Evolutionary conservation across 768 basidiomycete species (phyloP).

Genomic region (Pisolithus albus): DNA sequence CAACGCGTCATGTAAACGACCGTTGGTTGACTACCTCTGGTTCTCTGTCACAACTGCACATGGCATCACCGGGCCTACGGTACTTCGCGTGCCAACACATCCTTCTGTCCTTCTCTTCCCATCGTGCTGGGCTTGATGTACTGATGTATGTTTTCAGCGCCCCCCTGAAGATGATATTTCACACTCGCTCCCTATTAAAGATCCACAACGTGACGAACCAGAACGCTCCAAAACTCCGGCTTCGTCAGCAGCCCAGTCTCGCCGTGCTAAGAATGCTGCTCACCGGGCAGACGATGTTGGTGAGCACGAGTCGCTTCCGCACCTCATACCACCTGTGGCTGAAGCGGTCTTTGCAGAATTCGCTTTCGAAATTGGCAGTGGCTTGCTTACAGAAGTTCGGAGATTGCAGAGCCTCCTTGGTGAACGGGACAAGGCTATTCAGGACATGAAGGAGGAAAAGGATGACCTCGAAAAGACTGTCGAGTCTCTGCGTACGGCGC

Average conservation of each 20-base stretch:
- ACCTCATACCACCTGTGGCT: slow-evolving; percentile 8
- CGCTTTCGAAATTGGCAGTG: slow-evolving; percentile 95
- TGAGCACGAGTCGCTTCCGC: slow-evolving; percentile 33
- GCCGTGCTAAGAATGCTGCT: slow-evolving; percentile 86
- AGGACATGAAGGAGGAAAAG: slow-evolving; percentile 88
- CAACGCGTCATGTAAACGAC: background rate
- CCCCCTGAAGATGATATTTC: slow-evolving; percentile 43
- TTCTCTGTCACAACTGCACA: no score
- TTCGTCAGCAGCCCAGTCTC: slow-evolving; percentile 76
- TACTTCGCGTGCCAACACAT: background rate
- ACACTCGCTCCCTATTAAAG: slow-evolving; percentile 38
- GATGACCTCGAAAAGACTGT: slow-evolving; percentile 78
- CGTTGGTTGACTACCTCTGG: no score
- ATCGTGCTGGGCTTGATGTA: background rate
- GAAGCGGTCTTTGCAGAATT: slow-evolving; percentile 58
- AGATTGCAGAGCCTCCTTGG: slow-evolving; percentile 84
- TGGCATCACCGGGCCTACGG: no score
- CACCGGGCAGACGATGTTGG: slow-evolving; percentile 87
- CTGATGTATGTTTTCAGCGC: slow-evolving; percentile 28
- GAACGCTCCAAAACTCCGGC: slow-evolving; percentile 53
- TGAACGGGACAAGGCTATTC: slow-evolving; percentile 89
- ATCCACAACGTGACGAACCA: slow-evolving; percentile 57
- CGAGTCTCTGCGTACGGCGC: slow-evolving; percentile 64
- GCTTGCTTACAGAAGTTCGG: slow-evolving; percentile 84
- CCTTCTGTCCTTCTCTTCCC: background rate